Evolutionary conservation across 805 yeast species (phyloP).

Genomic region (Candida tammaniensis): DNA sequence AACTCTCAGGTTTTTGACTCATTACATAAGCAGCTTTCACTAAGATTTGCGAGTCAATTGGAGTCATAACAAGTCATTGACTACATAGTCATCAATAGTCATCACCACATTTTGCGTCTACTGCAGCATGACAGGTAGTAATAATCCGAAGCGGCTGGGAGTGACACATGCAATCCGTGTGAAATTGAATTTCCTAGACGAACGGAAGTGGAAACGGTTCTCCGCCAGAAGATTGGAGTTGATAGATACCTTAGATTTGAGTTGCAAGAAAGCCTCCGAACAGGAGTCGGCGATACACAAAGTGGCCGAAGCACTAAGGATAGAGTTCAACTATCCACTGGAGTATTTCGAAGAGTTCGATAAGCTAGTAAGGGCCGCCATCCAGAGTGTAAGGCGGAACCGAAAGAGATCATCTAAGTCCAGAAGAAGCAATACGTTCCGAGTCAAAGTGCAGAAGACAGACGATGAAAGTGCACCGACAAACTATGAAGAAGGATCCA

Average conservation of each 20-base stretch:
- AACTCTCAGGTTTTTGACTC: too few relatives aligned
- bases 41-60: conserved; percentile 1
- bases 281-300: conserved; percentile 79
- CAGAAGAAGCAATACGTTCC: conserved; percentile 10
- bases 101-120: too few relatives aligned
- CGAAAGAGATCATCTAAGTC: conserved; percentile 59
- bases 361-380: conserved; percentile 86
- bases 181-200: conserved; percentile 74
- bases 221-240: conserved; percentile 87
- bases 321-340: conserved; percentile 71
- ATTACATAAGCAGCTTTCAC: too few relatives aligned
- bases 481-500: too few relatives aligned
- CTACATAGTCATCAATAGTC: too few relatives aligned
- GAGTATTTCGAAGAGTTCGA: conserved; percentile 72
- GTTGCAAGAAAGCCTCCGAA: conserved; percentile 80
- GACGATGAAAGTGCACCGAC: not conserved
- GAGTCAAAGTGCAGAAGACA: conserved; percentile 5
- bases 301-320: conserved; percentile 74
- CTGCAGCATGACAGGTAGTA: too few relatives aligned
- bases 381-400: conserved; percentile 89
- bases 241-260: conserved; percentile 69
- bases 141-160: conserved; percentile 29
- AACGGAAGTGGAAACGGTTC: conserved; percentile 81
- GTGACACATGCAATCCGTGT: conserved; percentile 57
- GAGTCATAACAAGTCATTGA: too few relatives aligned